phyloP scores from a whole-genome alignment of 352 stramenopile genomes.

The Pythium volutum region DNA sequence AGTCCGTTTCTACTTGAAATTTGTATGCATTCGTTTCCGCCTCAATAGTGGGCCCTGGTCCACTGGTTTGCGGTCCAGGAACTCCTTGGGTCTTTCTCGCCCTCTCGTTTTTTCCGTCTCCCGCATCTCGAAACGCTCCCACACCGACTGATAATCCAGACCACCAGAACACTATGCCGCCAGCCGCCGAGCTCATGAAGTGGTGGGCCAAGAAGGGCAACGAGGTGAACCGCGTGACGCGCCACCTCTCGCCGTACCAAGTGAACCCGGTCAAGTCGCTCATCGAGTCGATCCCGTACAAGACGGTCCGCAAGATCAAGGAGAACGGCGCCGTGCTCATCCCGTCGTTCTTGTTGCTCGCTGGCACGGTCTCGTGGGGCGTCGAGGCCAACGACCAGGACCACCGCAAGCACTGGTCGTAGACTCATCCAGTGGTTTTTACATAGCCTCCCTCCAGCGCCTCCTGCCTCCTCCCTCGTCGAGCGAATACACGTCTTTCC shows the following conservation, averaged over 20 bases:
- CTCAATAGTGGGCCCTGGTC: background rate
- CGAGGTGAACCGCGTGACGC: slow-evolving; percentile 59
- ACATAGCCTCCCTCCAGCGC: background rate
- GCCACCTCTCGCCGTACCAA: slow-evolving; percentile 72
- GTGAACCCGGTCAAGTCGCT: slow-evolving; percentile 61
- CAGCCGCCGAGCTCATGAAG: slow-evolving; percentile 47
- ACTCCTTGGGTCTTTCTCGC: too few species aligned
- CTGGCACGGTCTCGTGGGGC: slow-evolving; percentile 74
- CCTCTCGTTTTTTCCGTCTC: background rate
- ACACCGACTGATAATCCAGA: background rate
- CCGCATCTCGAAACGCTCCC: background rate
- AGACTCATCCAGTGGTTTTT: slow-evolving; percentile 19
- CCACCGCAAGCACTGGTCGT: slow-evolving; percentile 79
- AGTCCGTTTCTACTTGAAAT: background rate
- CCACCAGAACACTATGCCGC: slow-evolving; percentile 29
- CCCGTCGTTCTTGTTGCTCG: slow-evolving; percentile 52
- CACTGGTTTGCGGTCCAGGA: slow-evolving; percentile 4
- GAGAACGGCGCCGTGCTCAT: slow-evolving; percentile 77
- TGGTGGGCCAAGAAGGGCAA: slow-evolving; percentile 73
- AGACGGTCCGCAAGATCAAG: slow-evolving; percentile 78
- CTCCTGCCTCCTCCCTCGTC: background rate
- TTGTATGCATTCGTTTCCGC: background rate
- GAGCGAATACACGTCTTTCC: background rate
- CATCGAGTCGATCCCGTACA: slow-evolving; percentile 67
- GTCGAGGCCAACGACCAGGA: slow-evolving; percentile 70